Percentiles rank a stretch among this genome's conserved stretches.
These are phyloP conservation scores for Amaranthus cruentus DNA, from an alignment of 148 eudicot genomes.

Conservation along the genomic window DNA sequence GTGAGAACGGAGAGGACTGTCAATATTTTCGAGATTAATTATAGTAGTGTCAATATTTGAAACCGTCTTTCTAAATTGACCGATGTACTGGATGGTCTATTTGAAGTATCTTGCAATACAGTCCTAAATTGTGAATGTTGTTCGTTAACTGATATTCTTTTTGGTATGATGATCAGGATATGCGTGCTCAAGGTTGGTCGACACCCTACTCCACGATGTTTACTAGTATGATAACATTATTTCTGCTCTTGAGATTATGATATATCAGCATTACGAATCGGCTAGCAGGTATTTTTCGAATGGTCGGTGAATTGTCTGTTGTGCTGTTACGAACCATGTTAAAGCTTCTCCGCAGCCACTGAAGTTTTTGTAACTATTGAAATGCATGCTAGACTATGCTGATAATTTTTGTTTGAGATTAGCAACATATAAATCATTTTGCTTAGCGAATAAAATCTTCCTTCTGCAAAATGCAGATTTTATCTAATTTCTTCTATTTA, in stretches of 20 bases:
- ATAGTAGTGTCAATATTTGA: too few species aligned
- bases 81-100: not conserved
- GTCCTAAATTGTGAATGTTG: not conserved
- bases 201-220: slow-evolving; percentile 11
- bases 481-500: not conserved
- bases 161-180: slow-evolving; percentile 18
- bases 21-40: too few species aligned
- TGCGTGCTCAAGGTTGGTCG: slow-evolving; percentile 18
- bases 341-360: slow-evolving; percentile 12
- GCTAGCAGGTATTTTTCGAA: slow-evolving; percentile 11
- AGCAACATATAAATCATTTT: slow-evolving; percentile 20
- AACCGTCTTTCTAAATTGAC: not conserved
- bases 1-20: not conserved
- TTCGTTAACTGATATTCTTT: not conserved
- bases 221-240: slow-evolving; percentile 16
- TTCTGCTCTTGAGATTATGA: slow-evolving; percentile 31
- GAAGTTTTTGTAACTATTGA: slow-evolving; percentile 22
- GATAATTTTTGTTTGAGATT: slow-evolving; percentile 6
- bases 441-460: slow-evolving; percentile 5
- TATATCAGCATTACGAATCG: not conserved
- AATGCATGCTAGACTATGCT: slow-evolving; percentile 7
- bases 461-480: not conserved
- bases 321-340: slow-evolving; percentile 20
- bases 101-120: not conserved
- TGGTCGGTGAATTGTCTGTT: slow-evolving; percentile 1